A percentile compares a stretch with the other conserved stretches of the same genome.
Conservation (phyloP, 1,139 yeast species). For the Geotrichum fermentans region DNA sequence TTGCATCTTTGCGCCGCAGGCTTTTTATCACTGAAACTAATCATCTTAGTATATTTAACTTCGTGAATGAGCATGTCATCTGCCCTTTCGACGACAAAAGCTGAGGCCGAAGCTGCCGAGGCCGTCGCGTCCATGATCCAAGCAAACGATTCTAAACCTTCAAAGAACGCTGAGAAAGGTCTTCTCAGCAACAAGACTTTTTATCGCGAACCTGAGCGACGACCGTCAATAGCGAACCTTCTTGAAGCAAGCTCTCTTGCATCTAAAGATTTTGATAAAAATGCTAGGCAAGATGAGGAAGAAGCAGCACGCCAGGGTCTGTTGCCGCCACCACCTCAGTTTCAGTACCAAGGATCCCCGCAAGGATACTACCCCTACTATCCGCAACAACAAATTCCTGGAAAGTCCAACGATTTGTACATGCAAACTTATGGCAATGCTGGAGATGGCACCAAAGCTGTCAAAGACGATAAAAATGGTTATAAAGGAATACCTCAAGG, state of each 20-base stretch:
- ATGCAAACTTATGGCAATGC: conserved; percentile 11
- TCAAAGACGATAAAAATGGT: neutral
- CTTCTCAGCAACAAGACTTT: conserved; percentile 3
- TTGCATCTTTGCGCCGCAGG: too few species aligned
- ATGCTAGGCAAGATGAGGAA: neutral
- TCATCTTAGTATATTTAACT: too few species aligned
- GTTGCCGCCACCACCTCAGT: neutral
- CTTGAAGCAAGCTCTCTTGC: conserved; percentile 15
- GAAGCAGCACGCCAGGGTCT: neutral
- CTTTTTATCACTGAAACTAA: too few species aligned
- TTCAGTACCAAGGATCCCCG: neutral
- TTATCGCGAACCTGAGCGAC: conserved; percentile 6
- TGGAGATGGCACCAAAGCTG: conserved; percentile 7
- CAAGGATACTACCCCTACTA: neutral
- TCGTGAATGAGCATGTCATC: conserved; percentile 7
- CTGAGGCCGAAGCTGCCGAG: conserved; percentile 21
- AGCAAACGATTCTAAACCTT: conserved; percentile 13
- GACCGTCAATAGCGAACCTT: conserved; percentile 19
- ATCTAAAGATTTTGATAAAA: conserved; percentile 9
- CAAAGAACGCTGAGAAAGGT: conserved; percentile 10
- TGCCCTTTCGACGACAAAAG: conserved; percentile 11
- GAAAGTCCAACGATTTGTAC: conserved; percentile 7
- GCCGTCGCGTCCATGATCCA: conserved; percentile 22
- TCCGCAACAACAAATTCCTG: neutral
- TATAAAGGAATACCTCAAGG: too few species aligned